These are phyloP conservation scores for Suillus subaureus DNA, from an alignment of 768 basidiomycete genomes.

Conservation along the genomic window DNA sequence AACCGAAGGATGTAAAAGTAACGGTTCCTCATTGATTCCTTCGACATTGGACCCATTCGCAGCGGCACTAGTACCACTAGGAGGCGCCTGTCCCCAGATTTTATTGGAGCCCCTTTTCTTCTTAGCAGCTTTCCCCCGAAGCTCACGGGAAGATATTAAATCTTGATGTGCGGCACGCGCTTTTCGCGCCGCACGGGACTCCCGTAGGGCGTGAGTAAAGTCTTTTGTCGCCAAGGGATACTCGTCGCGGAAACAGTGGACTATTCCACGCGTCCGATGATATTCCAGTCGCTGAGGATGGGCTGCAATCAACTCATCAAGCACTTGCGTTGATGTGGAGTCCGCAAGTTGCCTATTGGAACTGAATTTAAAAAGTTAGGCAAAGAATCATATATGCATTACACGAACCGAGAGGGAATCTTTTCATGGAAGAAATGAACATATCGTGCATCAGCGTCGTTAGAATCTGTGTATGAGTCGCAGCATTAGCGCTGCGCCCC, in stretches of 20 bases:
- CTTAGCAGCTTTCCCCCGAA: constrained; percentile 48
- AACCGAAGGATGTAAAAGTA: constrained; percentile 69
- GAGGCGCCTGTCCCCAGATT: constrained; percentile 67
- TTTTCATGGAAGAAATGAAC: constrained; percentile 96
- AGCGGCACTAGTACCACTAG: constrained; percentile 60
- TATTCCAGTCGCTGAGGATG: constrained; percentile 83
- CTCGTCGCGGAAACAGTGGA: constrained; percentile 87
- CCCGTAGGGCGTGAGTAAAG: constrained; percentile 79
- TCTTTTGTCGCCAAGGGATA: constrained; percentile 73
- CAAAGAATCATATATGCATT: constrained; percentile 10
- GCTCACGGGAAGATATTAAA: constrained; percentile 39
- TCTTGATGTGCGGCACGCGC: constrained; percentile 57
- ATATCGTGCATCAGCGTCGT: constrained; percentile 79
- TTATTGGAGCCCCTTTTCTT: constrained; percentile 54
- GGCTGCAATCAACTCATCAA: constrained; percentile 76
- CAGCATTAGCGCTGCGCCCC: constrained; percentile 3
- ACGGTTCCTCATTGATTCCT: constrained; percentile 50
- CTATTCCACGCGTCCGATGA: constrained; percentile 87
- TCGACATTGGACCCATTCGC: constrained; percentile 45
- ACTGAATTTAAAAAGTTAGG: constrained; percentile 23
- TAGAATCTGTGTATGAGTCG: constrained; percentile 58
- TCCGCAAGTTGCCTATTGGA: constrained; percentile 76
- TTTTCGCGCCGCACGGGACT: constrained; percentile 72
- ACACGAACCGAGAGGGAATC: constrained; percentile 84
- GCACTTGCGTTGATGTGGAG: constrained; percentile 73